A percentile compares a stretch with the other conserved stretches of the same genome.
phyloP scores from a whole-genome alignment of 352 stramenopile genomes.

The Plasmopara viticola region DNA sequence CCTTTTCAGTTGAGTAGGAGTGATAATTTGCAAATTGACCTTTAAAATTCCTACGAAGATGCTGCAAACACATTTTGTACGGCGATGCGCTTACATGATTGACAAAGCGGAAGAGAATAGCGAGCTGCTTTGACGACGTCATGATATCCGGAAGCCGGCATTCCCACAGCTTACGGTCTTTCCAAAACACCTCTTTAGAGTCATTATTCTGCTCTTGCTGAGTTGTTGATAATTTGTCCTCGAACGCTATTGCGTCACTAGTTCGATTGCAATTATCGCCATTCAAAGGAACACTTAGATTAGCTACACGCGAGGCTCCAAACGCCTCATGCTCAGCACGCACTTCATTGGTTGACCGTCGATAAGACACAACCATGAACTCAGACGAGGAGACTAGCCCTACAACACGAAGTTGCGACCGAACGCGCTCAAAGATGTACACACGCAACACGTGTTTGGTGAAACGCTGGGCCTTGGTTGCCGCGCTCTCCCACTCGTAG shows the following conservation, averaged over 20 bases:
- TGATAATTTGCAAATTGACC: slow-evolving; percentile 10
- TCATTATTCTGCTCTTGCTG: slow-evolving; percentile 8
- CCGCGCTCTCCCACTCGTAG: slow-evolving; percentile 64
- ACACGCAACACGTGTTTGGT: slow-evolving; percentile 52
- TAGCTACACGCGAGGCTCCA: slow-evolving; percentile 7
- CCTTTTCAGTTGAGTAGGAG: slow-evolving; percentile 1
- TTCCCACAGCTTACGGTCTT: slow-evolving; percentile 43
- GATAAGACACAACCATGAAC: slow-evolving; percentile 68
- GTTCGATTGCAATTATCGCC: background rate
- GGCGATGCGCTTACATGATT: slow-evolving; percentile 22
- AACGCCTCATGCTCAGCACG: slow-evolving; percentile 27
- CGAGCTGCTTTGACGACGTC: slow-evolving; percentile 44
- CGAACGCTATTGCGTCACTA: background rate
- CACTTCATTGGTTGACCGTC: slow-evolving; percentile 41
- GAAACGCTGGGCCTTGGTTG: slow-evolving; percentile 55
- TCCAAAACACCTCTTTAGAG: slow-evolving; percentile 15
- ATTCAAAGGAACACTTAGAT: slow-evolving; percentile 1
- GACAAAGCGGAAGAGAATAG: slow-evolving; percentile 42
- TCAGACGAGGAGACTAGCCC: slow-evolving; percentile 34
- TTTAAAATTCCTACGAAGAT: slow-evolving; percentile 26
- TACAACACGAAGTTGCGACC: slow-evolving; percentile 33
- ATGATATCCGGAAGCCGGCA: slow-evolving; percentile 28
- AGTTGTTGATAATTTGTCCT: background rate
- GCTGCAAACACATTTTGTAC: slow-evolving; percentile 21
- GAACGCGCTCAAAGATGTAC: slow-evolving; percentile 40